These are phyloP conservation scores for Emergomyces pasteurianus DNA, from an alignment of 2,329 filamentous ascomycete species.

Conservation along the genomic window DNA sequence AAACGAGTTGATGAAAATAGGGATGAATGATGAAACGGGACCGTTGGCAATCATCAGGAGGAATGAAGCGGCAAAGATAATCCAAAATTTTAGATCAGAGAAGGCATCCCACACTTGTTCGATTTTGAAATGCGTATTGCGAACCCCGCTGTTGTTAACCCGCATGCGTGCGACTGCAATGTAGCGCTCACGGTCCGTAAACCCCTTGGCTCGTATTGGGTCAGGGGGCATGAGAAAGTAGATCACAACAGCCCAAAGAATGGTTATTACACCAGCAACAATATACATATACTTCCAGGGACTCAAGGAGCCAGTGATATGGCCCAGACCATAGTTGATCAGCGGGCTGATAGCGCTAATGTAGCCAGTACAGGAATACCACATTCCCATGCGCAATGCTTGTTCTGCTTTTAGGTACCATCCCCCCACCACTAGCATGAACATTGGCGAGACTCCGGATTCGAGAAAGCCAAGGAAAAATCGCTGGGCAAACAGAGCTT, in stretches of 20 bases:
- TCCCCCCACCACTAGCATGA: conserved; percentile 51
- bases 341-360: conserved; percentile 52
- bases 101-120: conserved; percentile 29
- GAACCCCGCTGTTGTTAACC: conserved; percentile 19
- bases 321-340: conserved; percentile 56
- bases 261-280: conserved; percentile 50
- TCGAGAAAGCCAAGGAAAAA: conserved; percentile 54
- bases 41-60: conserved; percentile 35
- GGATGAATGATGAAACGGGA: conserved; percentile 34
- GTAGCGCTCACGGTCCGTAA: conserved; percentile 23
- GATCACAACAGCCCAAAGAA: conserved; percentile 33
- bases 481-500: conserved; percentile 53
- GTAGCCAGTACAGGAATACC: conserved; percentile 48
- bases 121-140: conserved; percentile 35
- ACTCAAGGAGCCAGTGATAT: conserved; percentile 42
- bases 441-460: conserved; percentile 52
- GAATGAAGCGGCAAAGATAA: conserved; percentile 28
- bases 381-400: conserved; percentile 52
- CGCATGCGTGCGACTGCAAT: conserved; percentile 18
- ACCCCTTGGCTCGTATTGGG: conserved; percentile 32
- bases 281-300: conserved; percentile 63
- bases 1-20: conserved; percentile 36
- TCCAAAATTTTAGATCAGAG: conserved; percentile 26
- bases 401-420: conserved; percentile 42
- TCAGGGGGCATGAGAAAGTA: conserved; percentile 30